Conservation (phyloP, 306 rosid genomes). For the Medicago truncatula region MtrunA17r5.0-ANR NC_053045.1:9531001-9531500, state of each 20-base stretch:
- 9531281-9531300: constrained; percentile 72
- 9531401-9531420: constrained; percentile 10
- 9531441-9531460: neutral
- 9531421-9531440: constrained; percentile 1
- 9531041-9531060: neutral
- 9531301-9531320: constrained; percentile 83
- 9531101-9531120: constrained; percentile 4
- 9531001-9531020: constrained; percentile 17
- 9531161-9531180: constrained; percentile 20
- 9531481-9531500: neutral
- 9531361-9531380: constrained; percentile 25
- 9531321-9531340: constrained; percentile 27
- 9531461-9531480: constrained; percentile 25
- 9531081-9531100: constrained; percentile 8
- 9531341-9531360: constrained; percentile 16
- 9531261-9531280: constrained; percentile 72
- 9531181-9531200: constrained; percentile 16
- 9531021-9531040: constrained; percentile 8
- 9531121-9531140: constrained; percentile 4
- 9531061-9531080: constrained; percentile 1
- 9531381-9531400: neutral
- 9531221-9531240: constrained; percentile 41
- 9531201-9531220: constrained; percentile 10
- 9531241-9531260: constrained; percentile 86
- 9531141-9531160: constrained; percentile 15